Evolutionary conservation across 139 green algal species (phyloP).

Genomic region (Zygnema cylindricum): DNA sequence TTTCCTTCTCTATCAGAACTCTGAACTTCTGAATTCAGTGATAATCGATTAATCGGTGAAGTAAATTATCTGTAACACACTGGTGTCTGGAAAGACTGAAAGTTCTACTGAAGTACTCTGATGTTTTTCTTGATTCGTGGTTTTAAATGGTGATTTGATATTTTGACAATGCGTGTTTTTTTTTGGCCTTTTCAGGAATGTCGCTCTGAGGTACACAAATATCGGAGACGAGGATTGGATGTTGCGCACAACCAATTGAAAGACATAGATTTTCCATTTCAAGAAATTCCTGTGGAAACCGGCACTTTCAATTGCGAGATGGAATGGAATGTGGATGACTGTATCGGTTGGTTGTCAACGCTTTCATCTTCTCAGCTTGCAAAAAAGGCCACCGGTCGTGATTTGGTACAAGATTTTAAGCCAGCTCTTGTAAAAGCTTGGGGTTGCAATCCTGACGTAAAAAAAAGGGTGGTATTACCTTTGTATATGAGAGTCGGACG

Average conservation of each 20-base stretch:
- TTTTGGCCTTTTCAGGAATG: background rate
- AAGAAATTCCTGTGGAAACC: background rate
- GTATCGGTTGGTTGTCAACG: background rate
- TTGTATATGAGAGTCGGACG: background rate
- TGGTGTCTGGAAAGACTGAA: too few relatives aligned
- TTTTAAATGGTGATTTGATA: too few relatives aligned
- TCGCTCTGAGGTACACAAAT: background rate
- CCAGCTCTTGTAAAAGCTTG: background rate
- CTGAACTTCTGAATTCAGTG: too few relatives aligned
- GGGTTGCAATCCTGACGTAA: background rate
- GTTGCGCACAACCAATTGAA: background rate
- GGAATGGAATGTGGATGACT: background rate
- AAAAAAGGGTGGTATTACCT: background rate
- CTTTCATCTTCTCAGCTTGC: background rate
- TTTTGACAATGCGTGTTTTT: too few relatives aligned
- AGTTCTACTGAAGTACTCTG: too few relatives aligned
- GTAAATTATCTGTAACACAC: too few relatives aligned
- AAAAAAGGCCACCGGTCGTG: background rate
- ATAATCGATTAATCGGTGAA: too few relatives aligned
- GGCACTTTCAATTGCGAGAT: background rate
- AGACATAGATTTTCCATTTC: background rate
- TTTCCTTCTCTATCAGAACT: too few relatives aligned
- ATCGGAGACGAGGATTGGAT: background rate
- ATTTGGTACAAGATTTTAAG: background rate
- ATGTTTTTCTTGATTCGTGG: too few relatives aligned